A percentile compares a stretch with the other conserved stretches of the same genome.
These are phyloP conservation scores for Acrocalymma vagum DNA, from an alignment of 2,329 filamentous ascomycete species.

Conservation along the genomic window DNA sequence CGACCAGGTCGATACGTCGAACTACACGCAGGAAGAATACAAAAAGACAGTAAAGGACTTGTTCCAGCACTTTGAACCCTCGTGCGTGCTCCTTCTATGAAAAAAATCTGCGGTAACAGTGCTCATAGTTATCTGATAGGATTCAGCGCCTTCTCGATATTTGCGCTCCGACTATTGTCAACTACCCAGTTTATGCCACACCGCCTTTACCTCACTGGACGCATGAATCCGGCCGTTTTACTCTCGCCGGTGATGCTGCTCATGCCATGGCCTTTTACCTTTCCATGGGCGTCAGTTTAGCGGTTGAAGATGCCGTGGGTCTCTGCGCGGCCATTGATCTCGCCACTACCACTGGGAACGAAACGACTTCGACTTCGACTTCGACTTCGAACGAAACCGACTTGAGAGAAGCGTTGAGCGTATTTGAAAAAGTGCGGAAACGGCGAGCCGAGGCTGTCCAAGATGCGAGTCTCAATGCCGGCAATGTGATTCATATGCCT, in stretches of 20 bases:
- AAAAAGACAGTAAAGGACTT: conserved; percentile 7
- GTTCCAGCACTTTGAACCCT: conserved; percentile 15
- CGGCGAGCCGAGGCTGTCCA: conserved; percentile 17
- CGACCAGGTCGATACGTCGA: conserved; percentile 17
- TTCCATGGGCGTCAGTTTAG: conserved; percentile 25
- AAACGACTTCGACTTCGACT: not conserved
- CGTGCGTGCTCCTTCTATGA: no score
- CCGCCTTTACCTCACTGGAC: conserved; percentile 19
- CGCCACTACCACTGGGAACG: no score
- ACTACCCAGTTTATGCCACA: conserved; percentile 21
- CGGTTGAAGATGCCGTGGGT: conserved; percentile 26
- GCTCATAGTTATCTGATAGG: no score
- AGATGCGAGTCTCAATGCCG: conserved; percentile 24
- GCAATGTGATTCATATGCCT: conserved; percentile 18
- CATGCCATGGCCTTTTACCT: conserved; percentile 26
- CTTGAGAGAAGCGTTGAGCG: conserved; percentile 7
- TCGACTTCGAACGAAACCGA: no score
- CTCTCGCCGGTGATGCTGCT: conserved; percentile 22
- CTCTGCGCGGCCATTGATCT: conserved; percentile 9
- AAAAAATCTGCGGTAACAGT: no score
- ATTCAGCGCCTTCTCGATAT: conserved; percentile 14
- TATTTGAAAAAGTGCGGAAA: conserved; percentile 21
- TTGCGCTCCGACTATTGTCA: conserved; percentile 12
- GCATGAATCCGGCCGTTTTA: conserved; percentile 15
- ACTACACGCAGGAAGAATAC: conserved; percentile 19